These are phyloP conservation scores for Metarhizium guizhouense DNA, from an alignment of 2,329 filamentous ascomycete species.

Conservation along the genomic window DNA sequence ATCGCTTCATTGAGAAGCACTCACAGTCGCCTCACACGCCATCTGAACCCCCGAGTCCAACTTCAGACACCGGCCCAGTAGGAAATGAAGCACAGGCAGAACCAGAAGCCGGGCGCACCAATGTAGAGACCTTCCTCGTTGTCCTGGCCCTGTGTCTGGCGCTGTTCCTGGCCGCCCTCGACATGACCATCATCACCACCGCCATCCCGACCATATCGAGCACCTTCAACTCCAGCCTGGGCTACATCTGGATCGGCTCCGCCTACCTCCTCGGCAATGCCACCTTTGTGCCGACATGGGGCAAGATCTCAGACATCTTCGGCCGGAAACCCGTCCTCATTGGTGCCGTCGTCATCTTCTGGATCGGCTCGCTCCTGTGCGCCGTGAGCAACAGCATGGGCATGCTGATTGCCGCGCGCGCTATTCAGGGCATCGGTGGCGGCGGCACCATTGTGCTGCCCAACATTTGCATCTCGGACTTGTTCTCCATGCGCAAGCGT, in stretches of 20 bases:
- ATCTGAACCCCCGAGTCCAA: neutral
- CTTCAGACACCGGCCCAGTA: neutral
- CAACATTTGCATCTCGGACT: conserved; percentile 49
- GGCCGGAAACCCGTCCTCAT: conserved; percentile 48
- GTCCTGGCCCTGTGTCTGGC: conserved; percentile 32
- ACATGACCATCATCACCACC: conserved; percentile 56
- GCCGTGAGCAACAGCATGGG: conserved; percentile 39
- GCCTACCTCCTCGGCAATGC: conserved; percentile 66
- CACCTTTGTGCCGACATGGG: conserved; percentile 60
- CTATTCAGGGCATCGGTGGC: conserved; percentile 48
- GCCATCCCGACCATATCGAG: conserved; percentile 56
- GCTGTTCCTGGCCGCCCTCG: conserved; percentile 46
- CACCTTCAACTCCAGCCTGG: conserved; percentile 55
- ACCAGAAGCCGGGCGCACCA: conserved; percentile 27
- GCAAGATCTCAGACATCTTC: conserved; percentile 50
- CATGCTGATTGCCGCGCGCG: conserved; percentile 45
- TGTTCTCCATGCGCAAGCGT: conserved; percentile 42
- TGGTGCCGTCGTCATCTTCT: conserved; percentile 41
- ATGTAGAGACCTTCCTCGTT: conserved; percentile 28
- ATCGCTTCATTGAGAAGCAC: neutral
- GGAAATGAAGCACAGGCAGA: conserved; percentile 3
- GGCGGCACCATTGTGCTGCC: conserved; percentile 51
- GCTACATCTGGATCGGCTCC: conserved; percentile 71
- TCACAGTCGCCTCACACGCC: neutral
- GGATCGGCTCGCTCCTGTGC: conserved; percentile 45